phyloP scores from a whole-genome alignment of 2,329 filamentous ascomycete genomes.

The Aspergillus fischeri region DNA sequence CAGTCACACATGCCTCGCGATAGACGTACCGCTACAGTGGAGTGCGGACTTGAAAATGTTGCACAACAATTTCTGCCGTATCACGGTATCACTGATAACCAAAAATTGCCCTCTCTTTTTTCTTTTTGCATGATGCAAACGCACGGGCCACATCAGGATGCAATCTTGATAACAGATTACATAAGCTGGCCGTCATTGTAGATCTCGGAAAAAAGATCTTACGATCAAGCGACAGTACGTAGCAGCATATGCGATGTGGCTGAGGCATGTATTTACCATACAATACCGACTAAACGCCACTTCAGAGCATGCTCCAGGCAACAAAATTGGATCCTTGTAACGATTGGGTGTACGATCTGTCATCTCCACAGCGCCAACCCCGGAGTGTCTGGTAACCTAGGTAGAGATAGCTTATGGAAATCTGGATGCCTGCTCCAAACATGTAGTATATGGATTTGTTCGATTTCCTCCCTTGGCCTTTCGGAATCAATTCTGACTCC shows the following conservation, averaged over 20 bases:
- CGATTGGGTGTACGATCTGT: not conserved
- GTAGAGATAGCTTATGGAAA: conserved; percentile 1
- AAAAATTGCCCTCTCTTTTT: conserved; percentile 4
- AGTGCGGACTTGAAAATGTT: not conserved
- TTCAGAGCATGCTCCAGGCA: not conserved
- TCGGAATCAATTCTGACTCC: not conserved
- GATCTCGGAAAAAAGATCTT: conserved; percentile 3
- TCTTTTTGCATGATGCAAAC: conserved; percentile 17
- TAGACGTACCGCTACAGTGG: not conserved
- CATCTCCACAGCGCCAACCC: not conserved
- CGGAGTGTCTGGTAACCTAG: not conserved
- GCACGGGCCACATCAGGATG: conserved; percentile 14
- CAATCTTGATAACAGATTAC: conserved; percentile 4
- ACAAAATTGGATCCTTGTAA: not conserved
- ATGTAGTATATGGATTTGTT: not conserved
- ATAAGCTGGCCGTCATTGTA: conserved; percentile 3
- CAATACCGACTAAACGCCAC: not conserved
- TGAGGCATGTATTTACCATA: not conserved
- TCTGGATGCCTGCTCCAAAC: conserved; percentile 2
- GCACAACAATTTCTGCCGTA: not conserved
- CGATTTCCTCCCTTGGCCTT: not conserved
- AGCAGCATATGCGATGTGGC: not conserved
- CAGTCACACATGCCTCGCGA: not conserved
- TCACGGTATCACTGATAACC: not conserved
- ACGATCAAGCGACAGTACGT: not conserved